A percentile compares a stretch with the other conserved stretches of the same genome.
Evolutionary conservation across 1,284 basidiomycete species (phyloP).

Genomic region (Ceratorhiza oryzae-sativae): DNA sequence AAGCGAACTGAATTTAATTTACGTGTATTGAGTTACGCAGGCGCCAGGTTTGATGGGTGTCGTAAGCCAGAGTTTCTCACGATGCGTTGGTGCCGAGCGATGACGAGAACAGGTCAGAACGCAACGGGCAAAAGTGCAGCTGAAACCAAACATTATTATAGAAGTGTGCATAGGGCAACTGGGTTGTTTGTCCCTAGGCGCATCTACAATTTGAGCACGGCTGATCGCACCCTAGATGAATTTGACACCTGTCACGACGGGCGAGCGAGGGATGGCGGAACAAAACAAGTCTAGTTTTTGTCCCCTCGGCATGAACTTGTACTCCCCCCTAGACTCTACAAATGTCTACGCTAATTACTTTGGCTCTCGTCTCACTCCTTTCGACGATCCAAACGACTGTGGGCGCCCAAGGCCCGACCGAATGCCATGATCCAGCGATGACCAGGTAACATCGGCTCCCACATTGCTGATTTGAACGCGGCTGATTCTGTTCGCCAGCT

Average conservation of each 20-base stretch:
- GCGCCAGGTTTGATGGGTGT: too few relatives aligned
- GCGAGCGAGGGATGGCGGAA: neutral
- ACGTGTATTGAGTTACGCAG: too few relatives aligned
- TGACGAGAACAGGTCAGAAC: too few relatives aligned
- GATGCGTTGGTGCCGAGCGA: too few relatives aligned
- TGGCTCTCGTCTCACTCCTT: conserved; percentile 35
- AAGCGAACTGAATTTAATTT: too few relatives aligned
- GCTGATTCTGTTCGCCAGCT: conserved; percentile 8
- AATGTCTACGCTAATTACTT: neutral
- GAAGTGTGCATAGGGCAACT: too few relatives aligned
- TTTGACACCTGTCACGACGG: neutral
- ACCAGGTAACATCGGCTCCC: conserved; percentile 1
- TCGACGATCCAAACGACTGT: conserved; percentile 17
- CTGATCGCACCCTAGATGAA: neutral
- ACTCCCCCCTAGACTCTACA: conserved; percentile 14
- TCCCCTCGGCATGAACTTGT: neutral
- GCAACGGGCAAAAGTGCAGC: too few relatives aligned
- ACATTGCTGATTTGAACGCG: neutral
- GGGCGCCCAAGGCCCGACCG: conserved; percentile 15
- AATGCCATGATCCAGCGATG: conserved; percentile 33
- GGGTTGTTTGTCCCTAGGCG: too few relatives aligned
- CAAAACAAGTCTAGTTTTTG: neutral
- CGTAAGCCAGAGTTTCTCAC: too few relatives aligned
- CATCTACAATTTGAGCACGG: too few relatives aligned
- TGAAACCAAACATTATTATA: too few relatives aligned